These are phyloP conservation scores for Lentinula boryana DNA, from an alignment of 768 basidiomycete genomes.

Conservation along the genomic window DNA sequence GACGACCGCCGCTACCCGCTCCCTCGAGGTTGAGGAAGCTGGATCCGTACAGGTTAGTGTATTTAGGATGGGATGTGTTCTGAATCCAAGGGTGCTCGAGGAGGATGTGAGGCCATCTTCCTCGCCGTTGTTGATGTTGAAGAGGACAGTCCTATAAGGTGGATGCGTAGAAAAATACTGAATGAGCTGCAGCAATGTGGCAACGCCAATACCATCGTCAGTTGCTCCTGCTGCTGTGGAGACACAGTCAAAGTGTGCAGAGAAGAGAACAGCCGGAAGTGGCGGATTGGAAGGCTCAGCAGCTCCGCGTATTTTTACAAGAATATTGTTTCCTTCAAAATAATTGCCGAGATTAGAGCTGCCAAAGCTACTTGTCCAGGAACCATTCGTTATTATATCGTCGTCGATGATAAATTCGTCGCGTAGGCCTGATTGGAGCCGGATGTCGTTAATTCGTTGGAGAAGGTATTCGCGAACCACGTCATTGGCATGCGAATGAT, in stretches of 20 bases:
- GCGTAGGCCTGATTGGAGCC: neutral
- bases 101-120: slow-evolving; percentile 68
- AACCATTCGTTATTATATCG: slow-evolving; percentile 44
- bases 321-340: slow-evolving; percentile 51
- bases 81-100: slow-evolving; percentile 62
- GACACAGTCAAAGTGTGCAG: slow-evolving; percentile 80
- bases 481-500: slow-evolving; percentile 74
- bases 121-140: slow-evolving; percentile 86
- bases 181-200: slow-evolving; percentile 59
- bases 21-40: slow-evolving; percentile 82
- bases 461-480: slow-evolving; percentile 51
- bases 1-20: slow-evolving; percentile 72
- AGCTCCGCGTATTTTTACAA: slow-evolving; percentile 31
- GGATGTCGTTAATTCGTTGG: neutral
- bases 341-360: slow-evolving; percentile 22
- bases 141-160: slow-evolving; percentile 58
- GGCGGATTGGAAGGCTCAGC: neutral
- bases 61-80: neutral
- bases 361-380: slow-evolving; percentile 28
- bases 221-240: slow-evolving; percentile 71
- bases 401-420: slow-evolving; percentile 26
- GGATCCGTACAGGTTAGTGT: slow-evolving; percentile 15
- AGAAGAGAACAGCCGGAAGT: slow-evolving; percentile 49
- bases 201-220: slow-evolving; percentile 74
- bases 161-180: slow-evolving; percentile 44